These are phyloP conservation scores for Hypoxylon trugodes DNA, from an alignment of 495 filamentous ascomycete species.

Conservation along the genomic window DNA sequence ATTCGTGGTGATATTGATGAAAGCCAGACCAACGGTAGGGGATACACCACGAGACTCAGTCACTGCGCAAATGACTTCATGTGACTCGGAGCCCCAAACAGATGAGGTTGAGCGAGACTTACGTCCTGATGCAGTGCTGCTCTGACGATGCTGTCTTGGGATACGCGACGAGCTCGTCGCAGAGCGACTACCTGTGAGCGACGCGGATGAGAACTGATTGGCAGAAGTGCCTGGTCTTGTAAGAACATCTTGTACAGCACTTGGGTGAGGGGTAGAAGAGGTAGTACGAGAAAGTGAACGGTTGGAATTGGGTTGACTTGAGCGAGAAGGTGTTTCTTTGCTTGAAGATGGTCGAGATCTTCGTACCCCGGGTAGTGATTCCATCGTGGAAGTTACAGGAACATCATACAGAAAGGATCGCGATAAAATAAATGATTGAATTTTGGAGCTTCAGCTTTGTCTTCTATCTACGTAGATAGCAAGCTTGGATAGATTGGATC, in stretches of 20 bases:
- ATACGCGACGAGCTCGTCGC: slow-evolving; percentile 32
- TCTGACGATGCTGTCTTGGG: slow-evolving; percentile 28
- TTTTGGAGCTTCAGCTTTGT: no score
- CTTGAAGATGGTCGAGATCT: slow-evolving; percentile 8
- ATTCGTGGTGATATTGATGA: slow-evolving; percentile 82
- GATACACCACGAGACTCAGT: slow-evolving; percentile 87
- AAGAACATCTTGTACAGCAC: slow-evolving; percentile 4
- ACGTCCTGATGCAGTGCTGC: slow-evolving; percentile 42
- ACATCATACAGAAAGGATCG: background rate
- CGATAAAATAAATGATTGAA: slow-evolving; percentile 17
- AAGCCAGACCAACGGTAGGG: slow-evolving; percentile 87
- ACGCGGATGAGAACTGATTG: slow-evolving; percentile 26
- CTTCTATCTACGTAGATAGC: no score
- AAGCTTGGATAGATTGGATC: no score
- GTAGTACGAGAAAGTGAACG: slow-evolving; percentile 26
- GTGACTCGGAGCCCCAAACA: slow-evolving; percentile 63
- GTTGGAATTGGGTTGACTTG: background rate
- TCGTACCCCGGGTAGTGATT: background rate
- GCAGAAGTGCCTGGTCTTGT: slow-evolving; percentile 26
- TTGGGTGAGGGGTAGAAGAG: slow-evolving; percentile 31
- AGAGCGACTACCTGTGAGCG: slow-evolving; percentile 34
- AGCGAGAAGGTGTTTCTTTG: slow-evolving; percentile 7
- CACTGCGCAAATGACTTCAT: slow-evolving; percentile 88
- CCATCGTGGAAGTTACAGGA: background rate
- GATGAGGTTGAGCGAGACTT: slow-evolving; percentile 77